Base-by-base conservation (phyloP, 768 basidiomycete genomes). In the Guyanaporus albipodus region DNA sequence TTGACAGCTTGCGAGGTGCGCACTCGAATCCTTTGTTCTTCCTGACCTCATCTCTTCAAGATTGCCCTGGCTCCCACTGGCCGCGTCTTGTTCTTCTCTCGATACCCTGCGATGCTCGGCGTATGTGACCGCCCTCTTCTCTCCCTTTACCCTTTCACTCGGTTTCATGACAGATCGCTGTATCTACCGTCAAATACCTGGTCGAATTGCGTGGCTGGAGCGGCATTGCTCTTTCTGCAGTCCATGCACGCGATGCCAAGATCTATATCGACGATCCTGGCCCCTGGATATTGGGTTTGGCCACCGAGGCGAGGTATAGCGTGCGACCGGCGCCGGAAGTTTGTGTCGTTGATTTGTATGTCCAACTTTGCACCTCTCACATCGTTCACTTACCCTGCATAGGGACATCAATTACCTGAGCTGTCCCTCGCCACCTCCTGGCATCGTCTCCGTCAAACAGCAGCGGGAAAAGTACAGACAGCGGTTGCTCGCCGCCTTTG, bases 201-300 rank as follows among this genome's bases (percentile, higher is more conserved):
- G 89, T 94, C 46, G 94, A 96, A 66, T 68, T 94, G 42, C 83
- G 91, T 35, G 92, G 91, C 5, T 96, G 93, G 93, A 87, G 81
- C 60, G 93, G 93, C 4, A 83, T 95, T 42, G 85, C 88, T 14
- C 75, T 93, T 34, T 72, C 84, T 28, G 77, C 89, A 2, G 87
- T 91, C 27, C 91, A 93, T 62, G 82, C 85, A 27, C 83, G 94
- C 36, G 95, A 96, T 54, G 85, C 91, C 22, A 90, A 87, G 62
- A 90, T 98, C 42, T 90, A 91, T 55, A 85, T 94, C 52, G 93
- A 97, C 55, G 93, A 98, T 64, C 91, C 94, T 34, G 94, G 94
- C 27, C 95, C 95, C 50, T 98, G 91, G 84, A 92, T 98, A 57
- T 80, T 97, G 66, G 94, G 90, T 28, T 74, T 95, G 31, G 82